A percentile compares a stretch with the other conserved stretches of the same genome.
These are phyloP conservation scores for Phytophthora meadii DNA, from an alignment of 352 stramenopile species.

Conservation along the genomic window DNA sequence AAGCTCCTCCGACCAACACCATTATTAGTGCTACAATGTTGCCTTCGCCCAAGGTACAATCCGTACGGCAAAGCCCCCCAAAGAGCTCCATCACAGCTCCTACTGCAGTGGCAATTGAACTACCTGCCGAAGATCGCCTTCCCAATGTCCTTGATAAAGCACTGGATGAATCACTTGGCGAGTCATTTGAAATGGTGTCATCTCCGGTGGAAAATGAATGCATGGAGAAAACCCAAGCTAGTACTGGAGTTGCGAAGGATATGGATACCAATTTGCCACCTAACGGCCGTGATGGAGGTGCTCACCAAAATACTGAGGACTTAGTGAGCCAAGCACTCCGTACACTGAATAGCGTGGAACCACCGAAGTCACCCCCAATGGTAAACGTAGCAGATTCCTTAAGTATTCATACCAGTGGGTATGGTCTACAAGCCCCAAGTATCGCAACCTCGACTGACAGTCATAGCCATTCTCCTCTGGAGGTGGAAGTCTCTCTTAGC, in stretches of 20 bases:
- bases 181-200: constrained; percentile 3
- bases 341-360: constrained; percentile 40
- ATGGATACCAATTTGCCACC: background rate
- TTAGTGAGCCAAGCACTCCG: constrained; percentile 37
- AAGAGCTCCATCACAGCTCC: background rate
- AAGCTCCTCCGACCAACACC: constrained; percentile 2
- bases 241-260: background rate
- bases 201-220: background rate
- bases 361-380: constrained; percentile 7
- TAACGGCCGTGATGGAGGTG: constrained; percentile 4
- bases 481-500: constrained; percentile 47
- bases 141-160: background rate
- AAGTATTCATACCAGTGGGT: constrained; percentile 16
- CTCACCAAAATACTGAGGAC: constrained; percentile 15
- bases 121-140: background rate
- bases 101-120: background rate
- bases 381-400: constrained; percentile 19
- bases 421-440: constrained; percentile 5
- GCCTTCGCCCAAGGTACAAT: background rate
- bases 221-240: background rate
- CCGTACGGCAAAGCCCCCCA: background rate
- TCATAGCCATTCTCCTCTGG: background rate
- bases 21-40: background rate
- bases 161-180: background rate
- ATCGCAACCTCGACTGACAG: background rate